These are phyloP conservation scores for Zoysia matrella DNA, from an alignment of 202 grass and related monocot genomes.

Conservation along the genomic window DNA sequence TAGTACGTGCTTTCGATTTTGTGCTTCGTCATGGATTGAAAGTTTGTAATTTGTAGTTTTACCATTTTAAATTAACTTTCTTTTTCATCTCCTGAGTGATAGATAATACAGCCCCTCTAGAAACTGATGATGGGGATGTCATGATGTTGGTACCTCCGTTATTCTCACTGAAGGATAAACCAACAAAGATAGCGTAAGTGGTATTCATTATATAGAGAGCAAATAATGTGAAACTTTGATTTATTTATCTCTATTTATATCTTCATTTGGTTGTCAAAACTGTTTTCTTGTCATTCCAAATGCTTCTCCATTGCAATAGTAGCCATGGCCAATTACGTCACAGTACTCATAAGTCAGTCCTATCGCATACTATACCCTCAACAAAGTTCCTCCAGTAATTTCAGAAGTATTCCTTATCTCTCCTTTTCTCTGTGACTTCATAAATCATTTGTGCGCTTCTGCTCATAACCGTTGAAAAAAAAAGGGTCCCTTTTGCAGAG, in stretches of 20 bases:
- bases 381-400: conserved; percentile 4
- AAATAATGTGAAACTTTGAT: conserved; percentile 16
- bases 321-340: not conserved
- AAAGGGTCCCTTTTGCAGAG: too few species aligned
- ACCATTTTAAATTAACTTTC: conserved; percentile 30
- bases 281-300: not conserved
- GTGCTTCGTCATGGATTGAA: conserved; percentile 21
- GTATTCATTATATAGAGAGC: conserved; percentile 17
- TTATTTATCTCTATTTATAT: not conserved
- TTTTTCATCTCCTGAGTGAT: conserved; percentile 25
- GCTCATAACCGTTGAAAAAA: too few species aligned
- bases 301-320: not conserved
- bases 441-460: not conserved
- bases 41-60: conserved; percentile 17
- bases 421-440: not conserved
- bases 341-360: not conserved
- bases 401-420: conserved; percentile 11
- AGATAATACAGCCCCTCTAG: conserved; percentile 49
- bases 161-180: conserved; percentile 80
- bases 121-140: conserved; percentile 65
- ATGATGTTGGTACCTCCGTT: conserved; percentile 92
- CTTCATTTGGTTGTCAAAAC: too few species aligned
- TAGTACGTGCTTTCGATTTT: conserved; percentile 21
- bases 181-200: conserved; percentile 88
- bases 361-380: not conserved